A percentile compares a stretch with the other conserved stretches of the same genome.
phyloP scores from a whole-genome alignment of 148 eudicot species.

The Suaeda aralocaspica region DNA sequence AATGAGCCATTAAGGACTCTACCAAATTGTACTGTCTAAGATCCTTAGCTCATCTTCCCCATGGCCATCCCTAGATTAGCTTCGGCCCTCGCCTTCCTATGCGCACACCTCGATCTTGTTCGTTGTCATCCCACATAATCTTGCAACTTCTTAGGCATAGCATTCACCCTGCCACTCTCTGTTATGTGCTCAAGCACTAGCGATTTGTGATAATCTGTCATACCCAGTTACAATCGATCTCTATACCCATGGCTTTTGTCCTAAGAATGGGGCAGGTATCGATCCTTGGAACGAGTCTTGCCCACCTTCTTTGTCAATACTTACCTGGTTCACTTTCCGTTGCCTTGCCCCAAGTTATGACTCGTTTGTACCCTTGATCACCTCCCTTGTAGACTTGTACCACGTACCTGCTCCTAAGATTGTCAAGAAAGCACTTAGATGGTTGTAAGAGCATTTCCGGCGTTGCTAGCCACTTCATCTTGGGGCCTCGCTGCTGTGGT shows the following conservation, averaged over 20 bases:
- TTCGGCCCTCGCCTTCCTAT: constrained; percentile 40
- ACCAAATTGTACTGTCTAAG: constrained; percentile 37
- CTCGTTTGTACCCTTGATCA: constrained; percentile 75
- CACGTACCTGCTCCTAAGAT: constrained; percentile 35
- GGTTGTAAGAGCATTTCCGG: constrained; percentile 75
- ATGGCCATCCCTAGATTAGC: constrained; percentile 39
- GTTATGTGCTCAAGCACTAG: constrained; percentile 48
- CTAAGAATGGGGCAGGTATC: constrained; percentile 56
- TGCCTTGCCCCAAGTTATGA: constrained; percentile 70
- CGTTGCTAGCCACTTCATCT: constrained; percentile 43
- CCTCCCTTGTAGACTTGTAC: constrained; percentile 67
- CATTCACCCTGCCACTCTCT: constrained; percentile 62
- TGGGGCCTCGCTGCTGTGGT: constrained; percentile 50
- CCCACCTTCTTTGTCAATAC: constrained; percentile 16
- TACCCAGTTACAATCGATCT: constrained; percentile 81
- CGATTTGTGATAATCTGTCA: constrained; percentile 17
- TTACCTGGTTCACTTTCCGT: constrained; percentile 41
- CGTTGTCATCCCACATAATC: constrained; percentile 34
- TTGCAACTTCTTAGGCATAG: constrained; percentile 44
- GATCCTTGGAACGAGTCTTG: constrained; percentile 28
- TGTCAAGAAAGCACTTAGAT: constrained; percentile 48
- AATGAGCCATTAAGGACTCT: not conserved
- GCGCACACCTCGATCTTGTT: constrained; percentile 31
- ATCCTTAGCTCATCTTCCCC: constrained; percentile 68
- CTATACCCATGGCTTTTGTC: constrained; percentile 75